A percentile compares a stretch with the other conserved stretches of the same genome.
These are phyloP conservation scores for Parafenestella ontariensis DNA, from an alignment of 2,329 filamentous ascomycete species.

Conservation along the genomic window DNA sequence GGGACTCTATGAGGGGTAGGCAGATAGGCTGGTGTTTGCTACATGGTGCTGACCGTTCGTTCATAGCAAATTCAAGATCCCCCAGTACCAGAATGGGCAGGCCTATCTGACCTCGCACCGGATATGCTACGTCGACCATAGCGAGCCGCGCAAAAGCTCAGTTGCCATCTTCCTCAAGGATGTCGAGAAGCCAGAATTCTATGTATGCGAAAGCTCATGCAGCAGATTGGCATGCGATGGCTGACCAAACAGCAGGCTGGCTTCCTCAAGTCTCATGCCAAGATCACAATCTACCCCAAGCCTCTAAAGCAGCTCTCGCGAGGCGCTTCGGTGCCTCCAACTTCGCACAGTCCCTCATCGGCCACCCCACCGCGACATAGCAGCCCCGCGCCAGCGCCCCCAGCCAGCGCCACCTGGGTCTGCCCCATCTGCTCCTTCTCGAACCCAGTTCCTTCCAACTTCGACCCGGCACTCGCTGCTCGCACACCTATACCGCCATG, in stretches of 20 bases:
- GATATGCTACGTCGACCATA: slow-evolving; percentile 91
- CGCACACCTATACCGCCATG: slow-evolving; percentile 86
- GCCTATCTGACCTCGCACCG: slow-evolving; percentile 96
- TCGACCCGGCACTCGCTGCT: slow-evolving; percentile 81
- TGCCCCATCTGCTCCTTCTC: slow-evolving; percentile 96
- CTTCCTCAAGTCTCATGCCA: slow-evolving; percentile 93
- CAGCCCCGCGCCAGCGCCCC: slow-evolving; percentile 55
- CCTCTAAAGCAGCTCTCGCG: slow-evolving; percentile 70
- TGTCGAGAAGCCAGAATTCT: slow-evolving; percentile 85
- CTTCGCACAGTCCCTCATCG: slow-evolving; percentile 42
- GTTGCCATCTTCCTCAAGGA: slow-evolving; percentile 87
- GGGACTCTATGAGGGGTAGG: slow-evolving; percentile 95
- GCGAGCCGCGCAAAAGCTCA: slow-evolving; percentile 83
- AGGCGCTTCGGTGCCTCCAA: slow-evolving; percentile 53
- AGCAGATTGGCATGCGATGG: neutral
- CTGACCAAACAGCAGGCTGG: slow-evolving; percentile 66
- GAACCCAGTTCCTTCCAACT: slow-evolving; percentile 91
- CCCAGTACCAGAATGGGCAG: slow-evolving; percentile 92
- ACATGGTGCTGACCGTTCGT: slow-evolving; percentile 16
- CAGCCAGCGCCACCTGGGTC: slow-evolving; percentile 80
- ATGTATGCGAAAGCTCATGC: slow-evolving; percentile 27
- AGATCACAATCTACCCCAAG: slow-evolving; percentile 89
- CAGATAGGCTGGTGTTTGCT: slow-evolving; percentile 22
- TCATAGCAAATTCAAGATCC: slow-evolving; percentile 88
- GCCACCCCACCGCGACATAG: slow-evolving; percentile 44